Percentiles rank a stretch among this genome's conserved stretches.
Evolutionary conservation across 2,329 filamentous ascomycete species (phyloP).

Genomic region (Aspergillus felis): DNA sequence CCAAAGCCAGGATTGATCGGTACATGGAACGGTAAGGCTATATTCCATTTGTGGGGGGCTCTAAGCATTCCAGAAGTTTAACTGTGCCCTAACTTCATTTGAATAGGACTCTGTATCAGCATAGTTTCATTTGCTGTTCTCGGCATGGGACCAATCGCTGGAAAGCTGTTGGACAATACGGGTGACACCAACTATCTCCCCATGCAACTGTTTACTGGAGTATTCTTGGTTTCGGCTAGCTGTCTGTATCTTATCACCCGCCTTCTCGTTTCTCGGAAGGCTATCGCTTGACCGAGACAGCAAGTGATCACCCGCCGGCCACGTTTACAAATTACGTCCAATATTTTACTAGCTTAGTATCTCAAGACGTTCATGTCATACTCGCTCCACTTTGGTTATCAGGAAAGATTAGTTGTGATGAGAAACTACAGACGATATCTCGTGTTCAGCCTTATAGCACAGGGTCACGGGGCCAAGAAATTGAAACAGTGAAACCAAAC

Average conservation of each 20-base stretch:
- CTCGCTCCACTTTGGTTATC: no score
- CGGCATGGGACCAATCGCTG: conserved; percentile 10
- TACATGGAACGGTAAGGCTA: conserved; percentile 12
- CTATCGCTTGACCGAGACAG: no score
- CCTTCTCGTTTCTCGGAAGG: neutral
- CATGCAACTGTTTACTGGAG: conserved; percentile 14
- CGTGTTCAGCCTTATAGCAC: no score
- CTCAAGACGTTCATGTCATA: no score
- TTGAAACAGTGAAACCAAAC: no score
- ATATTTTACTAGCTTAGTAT: no score
- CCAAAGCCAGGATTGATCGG: conserved; percentile 9
- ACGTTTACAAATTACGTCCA: no score
- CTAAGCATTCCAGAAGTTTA: no score
- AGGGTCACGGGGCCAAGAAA: no score
- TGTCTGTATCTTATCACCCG: conserved; percentile 3
- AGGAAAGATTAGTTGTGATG: no score
- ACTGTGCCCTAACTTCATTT: neutral
- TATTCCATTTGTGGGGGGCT: neutral
- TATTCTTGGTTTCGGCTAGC: conserved; percentile 5
- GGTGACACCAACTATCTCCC: conserved; percentile 7
- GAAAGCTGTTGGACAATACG: conserved; percentile 7
- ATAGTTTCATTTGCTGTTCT: conserved; percentile 11
- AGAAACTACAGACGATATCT: no score
- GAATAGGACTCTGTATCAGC: conserved; percentile 11
- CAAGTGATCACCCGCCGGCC: no score